Evolutionary conservation across 2,329 filamentous ascomycete species (phyloP).

Genomic region (Aspergillus felis): DNA sequence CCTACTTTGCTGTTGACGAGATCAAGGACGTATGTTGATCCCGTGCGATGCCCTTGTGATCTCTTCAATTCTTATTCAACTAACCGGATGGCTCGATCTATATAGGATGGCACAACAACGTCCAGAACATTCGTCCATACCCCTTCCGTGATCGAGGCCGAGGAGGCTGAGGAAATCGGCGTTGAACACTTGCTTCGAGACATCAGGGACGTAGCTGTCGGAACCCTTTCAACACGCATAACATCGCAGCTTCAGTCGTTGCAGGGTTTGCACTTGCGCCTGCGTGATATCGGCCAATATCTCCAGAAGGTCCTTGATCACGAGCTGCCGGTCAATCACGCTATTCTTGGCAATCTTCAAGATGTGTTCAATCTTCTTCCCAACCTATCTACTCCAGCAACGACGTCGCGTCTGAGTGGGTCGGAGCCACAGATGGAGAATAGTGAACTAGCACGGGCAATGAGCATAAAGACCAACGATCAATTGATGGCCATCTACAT

Average conservation of each 20-base stretch:
- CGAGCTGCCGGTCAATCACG: constrained; percentile 92
- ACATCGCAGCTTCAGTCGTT: constrained; percentile 97
- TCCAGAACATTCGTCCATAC: constrained; percentile 98
- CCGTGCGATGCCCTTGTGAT: neutral
- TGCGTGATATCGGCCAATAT: constrained; percentile 93
- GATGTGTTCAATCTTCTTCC: constrained; percentile 98
- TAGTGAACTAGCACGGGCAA: constrained; percentile 85
- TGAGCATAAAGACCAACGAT: constrained; percentile 99
- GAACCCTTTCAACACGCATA: constrained; percentile 92
- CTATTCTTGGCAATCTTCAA: constrained; percentile 96
- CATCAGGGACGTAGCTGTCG: constrained; percentile 95
- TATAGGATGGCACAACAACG: constrained; percentile 90
- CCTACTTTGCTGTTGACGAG: constrained; percentile 98
- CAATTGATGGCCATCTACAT: constrained; percentile 98
- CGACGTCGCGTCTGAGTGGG: constrained; percentile 56
- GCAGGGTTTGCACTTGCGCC: constrained; percentile 87
- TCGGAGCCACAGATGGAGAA: constrained; percentile 60
- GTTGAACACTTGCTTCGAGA: constrained; percentile 97
- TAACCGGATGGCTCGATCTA: neutral
- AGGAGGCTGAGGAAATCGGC: constrained; percentile 98
- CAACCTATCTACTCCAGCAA: constrained; percentile 81
- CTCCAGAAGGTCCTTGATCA: constrained; percentile 93
- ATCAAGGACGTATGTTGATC: constrained; percentile 83
- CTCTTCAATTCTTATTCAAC: neutral
- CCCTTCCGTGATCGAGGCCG: constrained; percentile 95